phyloP scores from a whole-genome alignment of 257 asterid species.

The Solanum corneliomulleri region DNA sequence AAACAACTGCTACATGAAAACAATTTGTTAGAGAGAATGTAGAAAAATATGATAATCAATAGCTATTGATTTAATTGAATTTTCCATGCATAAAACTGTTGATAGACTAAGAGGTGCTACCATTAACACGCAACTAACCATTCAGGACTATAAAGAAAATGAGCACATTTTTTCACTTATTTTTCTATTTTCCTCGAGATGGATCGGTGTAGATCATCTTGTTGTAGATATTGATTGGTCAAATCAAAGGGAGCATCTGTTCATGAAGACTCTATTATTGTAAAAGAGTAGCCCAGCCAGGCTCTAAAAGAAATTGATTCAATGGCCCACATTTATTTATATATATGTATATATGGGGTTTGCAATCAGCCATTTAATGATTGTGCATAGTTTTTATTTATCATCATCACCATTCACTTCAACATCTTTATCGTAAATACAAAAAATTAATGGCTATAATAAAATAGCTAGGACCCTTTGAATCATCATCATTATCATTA shows the following conservation, averaged over 20 bases:
- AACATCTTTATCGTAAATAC: background rate
- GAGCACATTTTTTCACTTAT: background rate
- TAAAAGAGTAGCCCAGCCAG: background rate
- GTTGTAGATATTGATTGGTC: constrained; percentile 21
- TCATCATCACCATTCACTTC: background rate
- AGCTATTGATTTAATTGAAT: background rate
- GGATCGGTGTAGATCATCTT: background rate
- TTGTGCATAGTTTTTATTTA: constrained; percentile 1
- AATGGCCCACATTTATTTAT: constrained; percentile 11
- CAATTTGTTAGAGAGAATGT: background rate
- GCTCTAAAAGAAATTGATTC: background rate
- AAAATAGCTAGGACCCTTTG: background rate
- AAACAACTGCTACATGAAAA: background rate
- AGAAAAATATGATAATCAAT: no score
- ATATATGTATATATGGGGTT: background rate
- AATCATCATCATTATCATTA: background rate
- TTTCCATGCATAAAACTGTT: background rate
- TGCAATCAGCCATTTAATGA: constrained; percentile 24
- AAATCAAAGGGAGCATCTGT: constrained; percentile 20
- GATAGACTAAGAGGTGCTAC: background rate
- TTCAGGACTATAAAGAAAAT: background rate
- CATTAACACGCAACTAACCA: background rate
- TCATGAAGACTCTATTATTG: constrained; percentile 25
- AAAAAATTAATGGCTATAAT: background rate
- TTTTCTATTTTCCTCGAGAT: background rate